Evolutionary conservation across 805 yeast species (phyloP).

Genomic region (Kodamaea leandrae): DNA sequence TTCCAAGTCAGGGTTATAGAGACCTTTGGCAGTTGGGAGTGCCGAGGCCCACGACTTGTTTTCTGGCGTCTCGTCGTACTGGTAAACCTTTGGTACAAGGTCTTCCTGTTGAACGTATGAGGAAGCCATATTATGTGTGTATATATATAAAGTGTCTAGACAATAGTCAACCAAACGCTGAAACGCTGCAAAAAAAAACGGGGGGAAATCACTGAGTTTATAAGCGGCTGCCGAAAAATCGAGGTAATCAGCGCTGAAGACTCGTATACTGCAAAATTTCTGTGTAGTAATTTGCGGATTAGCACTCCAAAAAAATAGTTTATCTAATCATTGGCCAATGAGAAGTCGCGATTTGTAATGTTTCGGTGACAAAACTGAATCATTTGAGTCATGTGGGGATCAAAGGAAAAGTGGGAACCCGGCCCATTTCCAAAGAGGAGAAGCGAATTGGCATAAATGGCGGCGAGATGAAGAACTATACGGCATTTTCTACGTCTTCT

Average conservation of each 20-base stretch:
- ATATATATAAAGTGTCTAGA: conserved; percentile 2
- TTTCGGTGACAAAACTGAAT: no score
- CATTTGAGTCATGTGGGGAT: no score
- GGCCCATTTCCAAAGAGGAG: no score
- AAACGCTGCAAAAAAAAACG: background rate
- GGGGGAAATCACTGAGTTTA: background rate
- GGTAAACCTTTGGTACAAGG: conserved; percentile 45
- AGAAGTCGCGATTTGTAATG: conserved; percentile 4
- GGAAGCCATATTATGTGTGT: conserved; percentile 18
- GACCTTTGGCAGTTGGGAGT: conserved; percentile 81
- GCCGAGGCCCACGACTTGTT: conserved; percentile 92
- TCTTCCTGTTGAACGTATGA: conserved; percentile 42
- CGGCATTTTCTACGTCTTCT: no score
- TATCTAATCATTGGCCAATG: conserved; percentile 11
- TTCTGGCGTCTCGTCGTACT: conserved; percentile 71
- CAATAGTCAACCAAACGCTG: no score
- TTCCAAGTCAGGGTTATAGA: conserved; percentile 90
- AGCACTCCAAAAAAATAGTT: background rate
- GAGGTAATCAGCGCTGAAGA: background rate
- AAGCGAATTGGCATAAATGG: no score
- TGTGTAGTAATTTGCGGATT: no score
- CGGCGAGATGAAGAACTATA: no score
- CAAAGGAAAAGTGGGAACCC: no score
- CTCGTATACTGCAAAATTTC: no score
- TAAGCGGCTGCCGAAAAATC: conserved; percentile 1